Conservation (phyloP, 306 rosid genomes). For the Cyamopsis tetragonoloba region DNA sequence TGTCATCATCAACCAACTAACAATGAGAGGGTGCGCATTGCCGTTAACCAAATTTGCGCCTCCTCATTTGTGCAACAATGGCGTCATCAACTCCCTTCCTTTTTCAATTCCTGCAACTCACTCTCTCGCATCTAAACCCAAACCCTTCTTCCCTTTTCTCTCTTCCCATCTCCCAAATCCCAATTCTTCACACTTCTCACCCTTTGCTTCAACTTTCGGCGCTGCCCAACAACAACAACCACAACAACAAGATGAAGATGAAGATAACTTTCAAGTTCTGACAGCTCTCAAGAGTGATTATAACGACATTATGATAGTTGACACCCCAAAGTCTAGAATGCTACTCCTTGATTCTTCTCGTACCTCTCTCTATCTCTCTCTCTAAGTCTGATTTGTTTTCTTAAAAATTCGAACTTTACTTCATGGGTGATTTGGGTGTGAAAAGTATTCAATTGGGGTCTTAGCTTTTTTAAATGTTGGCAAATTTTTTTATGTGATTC, state of each 20-base stretch:
- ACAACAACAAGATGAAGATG: slow-evolving; percentile 21
- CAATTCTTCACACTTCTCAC: slow-evolving; percentile 9
- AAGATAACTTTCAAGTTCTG: slow-evolving; percentile 50
- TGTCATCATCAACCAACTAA: not conserved
- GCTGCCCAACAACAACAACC: slow-evolving; percentile 4
- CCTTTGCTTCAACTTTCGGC: slow-evolving; percentile 11
- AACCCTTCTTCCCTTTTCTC: not conserved
- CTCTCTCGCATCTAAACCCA: not conserved
- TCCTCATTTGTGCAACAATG: not conserved
- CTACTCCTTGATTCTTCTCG: slow-evolving; percentile 80
- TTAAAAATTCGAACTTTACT: slow-evolving; percentile 21
- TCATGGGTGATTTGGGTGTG: not conserved
- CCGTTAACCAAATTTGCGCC: slow-evolving; percentile 23
- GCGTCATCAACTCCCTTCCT: not conserved
- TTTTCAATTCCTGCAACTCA: slow-evolving; percentile 17
- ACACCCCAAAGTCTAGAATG: slow-evolving; percentile 59
- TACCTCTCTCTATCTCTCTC: slow-evolving; percentile 14
- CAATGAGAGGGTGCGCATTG: slow-evolving; percentile 33
- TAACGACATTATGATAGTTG: slow-evolving; percentile 73
- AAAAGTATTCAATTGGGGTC: not conserved
- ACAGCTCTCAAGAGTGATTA: slow-evolving; percentile 44
- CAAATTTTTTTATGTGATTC: not conserved
- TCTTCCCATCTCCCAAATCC: not conserved
- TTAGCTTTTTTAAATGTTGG: not conserved
- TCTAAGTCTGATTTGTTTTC: not conserved